Conservation (phyloP, 768 basidiomycete genomes). For the Russula sp. region DNA sequence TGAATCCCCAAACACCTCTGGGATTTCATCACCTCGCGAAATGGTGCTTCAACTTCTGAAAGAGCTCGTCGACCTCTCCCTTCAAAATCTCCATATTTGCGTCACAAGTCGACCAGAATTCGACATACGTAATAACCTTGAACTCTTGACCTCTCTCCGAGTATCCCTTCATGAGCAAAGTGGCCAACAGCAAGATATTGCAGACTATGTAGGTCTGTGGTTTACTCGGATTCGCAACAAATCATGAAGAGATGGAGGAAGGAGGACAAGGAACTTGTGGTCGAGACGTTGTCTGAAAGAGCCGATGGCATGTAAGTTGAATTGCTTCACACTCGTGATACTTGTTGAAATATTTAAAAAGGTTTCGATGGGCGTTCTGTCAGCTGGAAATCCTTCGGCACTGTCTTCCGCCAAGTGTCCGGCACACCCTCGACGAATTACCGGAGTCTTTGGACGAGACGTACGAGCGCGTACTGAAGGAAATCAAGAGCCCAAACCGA, state of each 20-base stretch:
- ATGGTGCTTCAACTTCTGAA: not conserved
- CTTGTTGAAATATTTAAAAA: not conserved
- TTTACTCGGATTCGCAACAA: conserved; percentile 8
- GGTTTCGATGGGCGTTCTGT: conserved; percentile 10
- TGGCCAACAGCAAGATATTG: conserved; percentile 9
- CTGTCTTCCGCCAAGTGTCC: conserved; percentile 2
- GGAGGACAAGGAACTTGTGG: conserved; percentile 3
- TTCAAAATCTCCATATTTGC: conserved; percentile 9
- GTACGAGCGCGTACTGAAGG: conserved; percentile 4
- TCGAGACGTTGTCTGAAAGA: conserved; percentile 1
- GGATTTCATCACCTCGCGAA: not conserved
- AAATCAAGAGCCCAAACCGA: not conserved
- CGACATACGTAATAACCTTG: conserved; percentile 2
- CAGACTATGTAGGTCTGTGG: not conserved
- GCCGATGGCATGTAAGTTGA: conserved; percentile 17
- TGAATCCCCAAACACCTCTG: conserved; percentile 4
- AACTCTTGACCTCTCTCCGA: not conserved
- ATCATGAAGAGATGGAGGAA: conserved; percentile 5
- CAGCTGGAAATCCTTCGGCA: conserved; percentile 9
- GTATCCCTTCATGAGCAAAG: conserved; percentile 11
- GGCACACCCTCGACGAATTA: not conserved
- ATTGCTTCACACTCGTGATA: not conserved
- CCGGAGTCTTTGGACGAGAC: conserved; percentile 4
- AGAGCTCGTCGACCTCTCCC: not conserved
- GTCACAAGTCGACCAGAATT: conserved; percentile 11